A percentile compares a stretch with the other conserved stretches of the same genome.
Evolutionary conservation across 2,329 filamentous ascomycete genomes (phyloP).

Genomic region (Chaetoscypha palmicola): DNA sequence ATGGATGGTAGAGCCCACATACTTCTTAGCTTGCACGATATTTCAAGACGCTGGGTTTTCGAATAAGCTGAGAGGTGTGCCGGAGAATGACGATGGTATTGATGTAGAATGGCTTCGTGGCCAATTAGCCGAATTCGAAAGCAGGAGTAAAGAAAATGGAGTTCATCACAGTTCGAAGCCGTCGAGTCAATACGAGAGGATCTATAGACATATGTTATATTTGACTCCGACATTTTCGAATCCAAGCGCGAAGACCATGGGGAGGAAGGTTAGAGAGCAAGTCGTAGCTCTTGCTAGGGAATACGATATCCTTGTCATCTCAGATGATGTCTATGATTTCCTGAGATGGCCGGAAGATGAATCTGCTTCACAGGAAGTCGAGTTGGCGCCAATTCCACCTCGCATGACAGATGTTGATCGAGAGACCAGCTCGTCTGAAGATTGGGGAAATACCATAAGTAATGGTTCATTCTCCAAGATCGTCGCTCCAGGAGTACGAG

Average conservation of each 20-base stretch:
- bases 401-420: conserved; percentile 57
- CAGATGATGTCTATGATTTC: conserved; percentile 68
- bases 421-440: conserved; percentile 46
- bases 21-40: conserved; percentile 58
- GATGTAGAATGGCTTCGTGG: conserved; percentile 47
- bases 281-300: conserved; percentile 55
- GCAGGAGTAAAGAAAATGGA: conserved; percentile 8
- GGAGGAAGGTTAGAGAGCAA: conserved; percentile 44
- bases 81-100: conserved; percentile 56
- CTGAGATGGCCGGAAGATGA: conserved; percentile 47
- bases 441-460: conserved; percentile 57
- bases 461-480: conserved; percentile 66
- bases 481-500: conserved; percentile 52
- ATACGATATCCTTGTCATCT: conserved; percentile 57
- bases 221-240: conserved; percentile 65
- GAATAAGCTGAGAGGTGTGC: conserved; percentile 49
- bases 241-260: conserved; percentile 60
- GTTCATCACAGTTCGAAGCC: conserved; percentile 38
- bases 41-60: conserved; percentile 59
- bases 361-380: not conserved
- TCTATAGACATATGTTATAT: conserved; percentile 73
- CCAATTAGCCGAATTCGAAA: conserved; percentile 38
- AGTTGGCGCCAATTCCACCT: conserved; percentile 34
- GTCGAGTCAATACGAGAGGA: conserved; percentile 70
- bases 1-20: conserved; percentile 60